Conservation (phyloP, 441 rosid species). For the Populus hybrid region DNA sequence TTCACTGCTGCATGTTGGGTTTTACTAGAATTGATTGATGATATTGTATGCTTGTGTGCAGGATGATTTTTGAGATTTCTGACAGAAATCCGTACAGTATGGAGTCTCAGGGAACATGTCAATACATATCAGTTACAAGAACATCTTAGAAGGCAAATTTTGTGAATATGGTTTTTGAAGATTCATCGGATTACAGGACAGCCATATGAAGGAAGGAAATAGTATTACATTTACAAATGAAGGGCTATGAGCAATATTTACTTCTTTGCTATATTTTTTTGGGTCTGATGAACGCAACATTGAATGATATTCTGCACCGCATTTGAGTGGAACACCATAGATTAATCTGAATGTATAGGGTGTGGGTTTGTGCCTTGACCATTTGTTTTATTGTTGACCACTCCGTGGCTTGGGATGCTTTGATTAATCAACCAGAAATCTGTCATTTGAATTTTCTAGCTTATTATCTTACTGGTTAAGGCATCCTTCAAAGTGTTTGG, state of each 20-base stretch:
- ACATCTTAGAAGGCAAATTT: background rate
- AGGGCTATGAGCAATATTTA: background rate
- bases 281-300: background rate
- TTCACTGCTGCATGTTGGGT: background rate
- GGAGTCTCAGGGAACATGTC: background rate
- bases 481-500: background rate
- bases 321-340: background rate
- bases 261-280: background rate
- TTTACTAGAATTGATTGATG: background rate
- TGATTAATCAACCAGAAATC: background rate
- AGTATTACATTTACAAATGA: background rate
- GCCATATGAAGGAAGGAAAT: background rate
- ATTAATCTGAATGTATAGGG: background rate
- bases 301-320: background rate
- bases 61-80: background rate
- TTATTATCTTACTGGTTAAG: background rate
- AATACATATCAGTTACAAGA: background rate
- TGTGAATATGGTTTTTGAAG: background rate
- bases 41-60: background rate
- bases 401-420: background rate
- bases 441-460: background rate
- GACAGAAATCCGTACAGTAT: background rate
- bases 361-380: background rate
- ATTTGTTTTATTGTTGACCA: background rate
- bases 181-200: background rate